phyloP scores from a whole-genome alignment of 1,284 basidiomycete genomes.

The Inonotus obliquus region DNA sequence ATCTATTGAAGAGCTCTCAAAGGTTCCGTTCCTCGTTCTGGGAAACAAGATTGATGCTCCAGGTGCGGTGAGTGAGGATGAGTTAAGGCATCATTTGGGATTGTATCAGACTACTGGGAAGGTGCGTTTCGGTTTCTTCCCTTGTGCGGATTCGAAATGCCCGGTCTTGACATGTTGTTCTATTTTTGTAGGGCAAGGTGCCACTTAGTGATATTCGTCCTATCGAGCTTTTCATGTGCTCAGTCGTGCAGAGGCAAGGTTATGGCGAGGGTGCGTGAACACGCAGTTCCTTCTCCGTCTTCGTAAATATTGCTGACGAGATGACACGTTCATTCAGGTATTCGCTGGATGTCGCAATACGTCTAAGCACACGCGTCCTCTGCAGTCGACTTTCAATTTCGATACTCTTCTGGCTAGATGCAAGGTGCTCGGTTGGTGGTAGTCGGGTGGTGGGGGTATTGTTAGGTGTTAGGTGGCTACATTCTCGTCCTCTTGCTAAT shows the following conservation, averaged over 20 bases:
- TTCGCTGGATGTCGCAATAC: conserved; percentile 99
- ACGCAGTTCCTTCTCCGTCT: not conserved
- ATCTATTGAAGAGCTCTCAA: conserved; percentile 89
- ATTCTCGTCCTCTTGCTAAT: not conserved
- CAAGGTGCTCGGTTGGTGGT: not conserved
- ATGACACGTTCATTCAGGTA: conserved; percentile 45
- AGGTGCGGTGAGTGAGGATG: conserved; percentile 96
- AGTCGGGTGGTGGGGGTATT: not conserved
- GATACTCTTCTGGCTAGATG: not conserved
- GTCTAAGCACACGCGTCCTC: conserved; percentile 36
- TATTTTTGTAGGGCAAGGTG: conserved; percentile 77
- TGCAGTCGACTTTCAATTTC: not conserved
- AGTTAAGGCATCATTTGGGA: conserved; percentile 92
- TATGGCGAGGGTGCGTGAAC: conserved; percentile 83
- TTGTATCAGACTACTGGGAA: conserved; percentile 99
- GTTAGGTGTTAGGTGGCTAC: not conserved
- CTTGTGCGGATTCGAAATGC: not conserved
- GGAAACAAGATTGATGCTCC: conserved; percentile 99
- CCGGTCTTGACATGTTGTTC: not conserved
- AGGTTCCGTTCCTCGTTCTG: conserved; percentile 97
- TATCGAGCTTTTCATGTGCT: conserved; percentile 99
- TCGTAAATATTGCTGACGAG: conserved; percentile 13
- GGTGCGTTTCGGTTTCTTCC: conserved; percentile 43
- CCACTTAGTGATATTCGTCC: conserved; percentile 96
- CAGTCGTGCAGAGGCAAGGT: conserved; percentile 97